phyloP scores from a whole-genome alignment of 75 land plant genomes.

The Pseudotsuga menziesii region DNA sequence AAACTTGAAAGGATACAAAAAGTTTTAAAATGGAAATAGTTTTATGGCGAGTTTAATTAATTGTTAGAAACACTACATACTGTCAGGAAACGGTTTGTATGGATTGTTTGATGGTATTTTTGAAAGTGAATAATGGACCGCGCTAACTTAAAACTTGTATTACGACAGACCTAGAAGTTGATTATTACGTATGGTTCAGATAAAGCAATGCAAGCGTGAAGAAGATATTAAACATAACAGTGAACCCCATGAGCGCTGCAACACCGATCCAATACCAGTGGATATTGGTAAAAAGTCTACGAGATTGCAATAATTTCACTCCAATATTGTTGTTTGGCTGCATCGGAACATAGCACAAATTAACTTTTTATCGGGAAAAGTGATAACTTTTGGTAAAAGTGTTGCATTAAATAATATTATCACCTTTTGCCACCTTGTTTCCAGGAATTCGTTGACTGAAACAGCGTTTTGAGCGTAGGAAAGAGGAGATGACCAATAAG shows the following conservation, averaged over 20 bases:
- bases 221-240: conserved; percentile 23
- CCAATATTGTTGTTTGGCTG: conserved; percentile 16
- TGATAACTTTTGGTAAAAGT: no score
- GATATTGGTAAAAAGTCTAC: conserved; percentile 16
- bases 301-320: conserved; percentile 10
- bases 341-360: no score
- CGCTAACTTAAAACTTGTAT: no score
- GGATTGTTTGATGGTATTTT: no score
- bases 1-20: no score
- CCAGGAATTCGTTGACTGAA: conserved; percentile 31
- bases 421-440: conserved; percentile 25
- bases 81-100: no score
- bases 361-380: background rate
- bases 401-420: background rate
- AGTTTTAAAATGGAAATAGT: no score
- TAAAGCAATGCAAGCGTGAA: conserved; percentile 28
- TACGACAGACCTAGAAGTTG: background rate
- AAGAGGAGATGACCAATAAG: conserved; percentile 34
- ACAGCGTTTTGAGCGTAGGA: conserved; percentile 32
- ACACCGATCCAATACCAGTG: conserved; percentile 42
- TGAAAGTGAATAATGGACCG: no score
- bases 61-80: no score
- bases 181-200: conserved; percentile 25
- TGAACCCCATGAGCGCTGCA: conserved; percentile 34
- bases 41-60: no score